phyloP scores from a whole-genome alignment of 2,329 filamentous ascomycete genomes.

The Polychaeton citri region DNA sequence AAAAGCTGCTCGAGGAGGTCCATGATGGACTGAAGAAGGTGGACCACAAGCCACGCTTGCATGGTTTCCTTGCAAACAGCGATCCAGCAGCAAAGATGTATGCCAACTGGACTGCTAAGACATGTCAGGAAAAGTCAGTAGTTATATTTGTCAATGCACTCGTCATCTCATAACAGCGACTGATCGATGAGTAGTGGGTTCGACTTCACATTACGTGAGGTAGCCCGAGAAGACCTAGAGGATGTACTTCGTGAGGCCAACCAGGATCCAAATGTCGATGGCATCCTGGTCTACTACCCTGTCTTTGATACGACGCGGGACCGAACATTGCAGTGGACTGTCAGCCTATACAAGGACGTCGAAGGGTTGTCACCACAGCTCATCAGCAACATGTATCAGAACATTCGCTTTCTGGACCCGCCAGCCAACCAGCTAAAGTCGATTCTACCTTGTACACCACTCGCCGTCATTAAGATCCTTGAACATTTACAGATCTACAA shows the following conservation, averaged over 20 bases:
- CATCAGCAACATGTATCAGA: conserved; percentile 99
- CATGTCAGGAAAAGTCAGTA: conserved; percentile 84
- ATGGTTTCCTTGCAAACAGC: conserved; percentile 82
- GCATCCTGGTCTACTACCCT: conserved; percentile 95
- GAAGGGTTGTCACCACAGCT: conserved; percentile 89
- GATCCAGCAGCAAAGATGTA: conserved; percentile 89
- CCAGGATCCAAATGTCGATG: conserved; percentile 61
- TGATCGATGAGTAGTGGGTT: conserved; percentile 53
- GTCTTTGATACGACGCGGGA: conserved; percentile 88
- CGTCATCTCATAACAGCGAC: conserved; percentile 1
- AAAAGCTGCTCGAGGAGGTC: conserved; percentile 66
- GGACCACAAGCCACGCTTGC: conserved; percentile 61
- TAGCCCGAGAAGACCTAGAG: conserved; percentile 80
- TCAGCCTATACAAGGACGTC: conserved; percentile 82
- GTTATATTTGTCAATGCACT: background rate
- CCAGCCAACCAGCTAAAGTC: conserved; percentile 70
- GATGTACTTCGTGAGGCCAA: conserved; percentile 80
- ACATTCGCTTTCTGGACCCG: conserved; percentile 82
- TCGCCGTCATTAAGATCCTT: conserved; percentile 93
- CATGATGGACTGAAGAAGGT: conserved; percentile 60
- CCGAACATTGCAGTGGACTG: conserved; percentile 89
- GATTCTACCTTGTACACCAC: conserved; percentile 85
- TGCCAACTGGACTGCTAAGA: conserved; percentile 94
- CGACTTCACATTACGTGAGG: conserved; percentile 69
- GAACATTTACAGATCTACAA: conserved; percentile 97